phyloP scores from a whole-genome alignment of 257 asterid species.

The Thymus quinquecostatus region DNA sequence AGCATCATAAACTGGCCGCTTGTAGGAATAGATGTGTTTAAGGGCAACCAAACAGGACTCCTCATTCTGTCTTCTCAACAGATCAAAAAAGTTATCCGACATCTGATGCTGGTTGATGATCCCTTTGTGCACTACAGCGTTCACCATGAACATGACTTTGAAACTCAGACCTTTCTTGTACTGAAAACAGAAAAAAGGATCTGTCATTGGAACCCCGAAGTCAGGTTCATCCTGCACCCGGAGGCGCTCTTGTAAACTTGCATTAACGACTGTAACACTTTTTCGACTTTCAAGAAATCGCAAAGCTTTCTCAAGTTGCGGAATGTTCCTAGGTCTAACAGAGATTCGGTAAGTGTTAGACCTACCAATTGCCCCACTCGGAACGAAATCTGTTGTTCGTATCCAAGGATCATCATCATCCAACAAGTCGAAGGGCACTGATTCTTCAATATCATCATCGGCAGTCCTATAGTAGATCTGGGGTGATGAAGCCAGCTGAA shows the following conservation, averaged over 20 bases:
- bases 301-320: slow-evolving; percentile 47
- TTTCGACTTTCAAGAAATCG: slow-evolving; percentile 50
- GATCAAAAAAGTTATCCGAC: slow-evolving; percentile 52
- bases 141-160: slow-evolving; percentile 68
- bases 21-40: slow-evolving; percentile 63
- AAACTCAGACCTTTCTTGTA: slow-evolving; percentile 54
- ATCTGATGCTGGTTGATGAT: slow-evolving; percentile 84
- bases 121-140: slow-evolving; percentile 81
- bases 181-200: slow-evolving; percentile 71
- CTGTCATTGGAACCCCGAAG: slow-evolving; percentile 54
- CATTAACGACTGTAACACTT: slow-evolving; percentile 38
- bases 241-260: slow-evolving; percentile 21
- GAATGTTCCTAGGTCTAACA: slow-evolving; percentile 57
- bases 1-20: slow-evolving; percentile 66
- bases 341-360: slow-evolving; percentile 71
- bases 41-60: slow-evolving; percentile 63
- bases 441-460: slow-evolving; percentile 78
- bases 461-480: slow-evolving; percentile 75
- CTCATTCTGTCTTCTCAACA: slow-evolving; percentile 62
- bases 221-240: slow-evolving; percentile 58
- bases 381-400: slow-evolving; percentile 79
- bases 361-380: slow-evolving; percentile 84
- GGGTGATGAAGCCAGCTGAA: slow-evolving; percentile 85
- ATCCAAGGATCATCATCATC: slow-evolving; percentile 99
- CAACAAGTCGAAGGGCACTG: slow-evolving; percentile 73